Base-by-base conservation (phyloP, 2,329 filamentous ascomycete genomes). In the Fusarium secorum region DNA sequence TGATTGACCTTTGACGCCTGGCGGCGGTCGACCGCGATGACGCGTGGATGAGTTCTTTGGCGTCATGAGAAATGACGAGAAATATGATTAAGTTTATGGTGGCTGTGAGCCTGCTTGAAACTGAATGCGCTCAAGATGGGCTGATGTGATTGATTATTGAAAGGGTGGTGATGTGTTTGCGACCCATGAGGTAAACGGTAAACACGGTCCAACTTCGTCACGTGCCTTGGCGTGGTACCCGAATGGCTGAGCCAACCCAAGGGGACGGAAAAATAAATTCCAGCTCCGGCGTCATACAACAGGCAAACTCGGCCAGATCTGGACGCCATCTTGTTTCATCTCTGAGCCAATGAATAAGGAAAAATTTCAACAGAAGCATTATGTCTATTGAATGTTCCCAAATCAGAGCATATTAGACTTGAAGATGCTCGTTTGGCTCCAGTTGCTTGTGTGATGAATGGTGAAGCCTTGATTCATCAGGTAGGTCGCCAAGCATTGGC, bases 121-220 rank as follows among this genome's bases (percentile, higher is more conserved):
- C 28, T 11, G 28, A 15, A 32, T 26, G 28, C 33, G 28, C 28
- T n/a, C 32, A 26, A 45, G 17, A 45, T n/a, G 38, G 33, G 28
- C 38, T 26, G 28, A 33, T 24, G 52, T 45, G 52, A 45, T 45
- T 55, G 52, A 55, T 30, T 24, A 26, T 26, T 17, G 26, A 26
- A 30, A 55, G 52, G 38, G 52, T 41, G 39, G 45, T 58, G 45
- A 59, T 59, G 45, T 59, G 55, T 53, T 58, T 38, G 54, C 35
- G 55, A 59, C 17, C 11, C 36, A 26, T 55, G 28, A 53, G 46
- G 46, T 54, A 59, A 54, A 59, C 28, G 46, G 46, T 59, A 41
- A 54, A 59, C 48, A 59, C 35, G 35, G 26, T 38, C 48, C 35
- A 53, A 33, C 33, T 24, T 4, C 4, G 35, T 52, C 55, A 59